Evolutionary conservation across 306 rosid species (phyloP).

Genomic region (Ziziphus jujuba): DNA sequence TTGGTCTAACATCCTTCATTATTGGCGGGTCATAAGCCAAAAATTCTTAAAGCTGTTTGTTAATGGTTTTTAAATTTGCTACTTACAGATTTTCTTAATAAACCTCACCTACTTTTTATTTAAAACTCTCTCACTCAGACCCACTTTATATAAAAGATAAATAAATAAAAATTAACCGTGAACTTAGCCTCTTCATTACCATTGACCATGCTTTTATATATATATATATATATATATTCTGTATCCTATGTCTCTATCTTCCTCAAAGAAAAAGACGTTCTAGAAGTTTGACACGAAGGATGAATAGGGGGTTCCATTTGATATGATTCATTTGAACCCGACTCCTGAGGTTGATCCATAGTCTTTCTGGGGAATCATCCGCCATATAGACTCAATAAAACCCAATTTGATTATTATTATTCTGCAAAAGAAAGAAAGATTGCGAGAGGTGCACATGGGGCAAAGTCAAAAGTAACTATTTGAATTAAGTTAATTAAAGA

Average conservation of each 20-base stretch:
- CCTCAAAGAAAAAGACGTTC: slow-evolving; percentile 12
- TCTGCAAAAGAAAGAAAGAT: slow-evolving; percentile 1
- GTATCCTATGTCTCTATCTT: neutral
- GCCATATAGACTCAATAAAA: neutral
- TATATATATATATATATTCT: neutral
- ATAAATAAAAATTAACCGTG: slow-evolving; percentile 4
- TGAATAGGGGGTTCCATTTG: neutral
- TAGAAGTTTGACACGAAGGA: slow-evolving; percentile 21
- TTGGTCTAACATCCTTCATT: slow-evolving; percentile 31
- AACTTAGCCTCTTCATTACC: slow-evolving; percentile 14
- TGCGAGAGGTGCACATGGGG: slow-evolving; percentile 21
- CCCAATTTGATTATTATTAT: neutral
- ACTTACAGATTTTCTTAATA: slow-evolving; percentile 1
- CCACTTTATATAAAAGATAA: neutral
- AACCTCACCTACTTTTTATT: neutral
- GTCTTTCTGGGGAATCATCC: slow-evolving; percentile 14
- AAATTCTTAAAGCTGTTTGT: slow-evolving; percentile 10
- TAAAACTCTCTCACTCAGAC: neutral
- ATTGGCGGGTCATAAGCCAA: slow-evolving; percentile 36
- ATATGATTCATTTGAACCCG: neutral
- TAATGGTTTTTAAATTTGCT: slow-evolving; percentile 2
- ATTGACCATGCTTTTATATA: neutral
- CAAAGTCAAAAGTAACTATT: slow-evolving; percentile 23
- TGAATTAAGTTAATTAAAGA: neutral
- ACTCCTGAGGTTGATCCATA: neutral